Conservation (phyloP, 2,329 filamentous ascomycete genomes). For the Penicillium sp. region DNA sequence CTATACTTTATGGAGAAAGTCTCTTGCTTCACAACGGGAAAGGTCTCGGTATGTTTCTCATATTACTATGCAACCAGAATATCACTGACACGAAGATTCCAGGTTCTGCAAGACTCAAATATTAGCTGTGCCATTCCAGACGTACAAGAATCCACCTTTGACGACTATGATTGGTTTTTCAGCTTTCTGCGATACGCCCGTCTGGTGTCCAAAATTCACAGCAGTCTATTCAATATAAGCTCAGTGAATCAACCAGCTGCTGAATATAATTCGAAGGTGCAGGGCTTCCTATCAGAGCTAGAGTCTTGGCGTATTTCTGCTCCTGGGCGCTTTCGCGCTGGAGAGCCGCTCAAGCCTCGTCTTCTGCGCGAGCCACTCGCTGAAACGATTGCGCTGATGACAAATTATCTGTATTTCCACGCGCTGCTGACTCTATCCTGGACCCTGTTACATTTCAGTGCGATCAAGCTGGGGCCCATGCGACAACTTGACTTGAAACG, state of each 20-base stretch:
- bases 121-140: neutral
- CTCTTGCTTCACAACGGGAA: neutral
- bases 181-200: neutral
- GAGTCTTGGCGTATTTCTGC: neutral
- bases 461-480: neutral
- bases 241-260: neutral
- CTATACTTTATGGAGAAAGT: neutral
- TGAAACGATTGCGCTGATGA: neutral
- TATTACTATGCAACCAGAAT: neutral
- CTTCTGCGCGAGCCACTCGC: neutral
- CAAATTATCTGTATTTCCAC: neutral
- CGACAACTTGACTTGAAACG: constrained; percentile 6
- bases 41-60: neutral
- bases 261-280: neutral
- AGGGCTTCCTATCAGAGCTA: neutral
- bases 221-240: neutral
- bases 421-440: neutral
- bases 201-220: neutral
- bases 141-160: neutral
- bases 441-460: neutral
- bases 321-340: neutral
- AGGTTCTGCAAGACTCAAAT: neutral
- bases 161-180: neutral
- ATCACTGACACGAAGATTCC: neutral
- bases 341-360: neutral